phyloP scores from a whole-genome alignment of 1,284 basidiomycete genomes.

The Coniophora puteana region DNA sequence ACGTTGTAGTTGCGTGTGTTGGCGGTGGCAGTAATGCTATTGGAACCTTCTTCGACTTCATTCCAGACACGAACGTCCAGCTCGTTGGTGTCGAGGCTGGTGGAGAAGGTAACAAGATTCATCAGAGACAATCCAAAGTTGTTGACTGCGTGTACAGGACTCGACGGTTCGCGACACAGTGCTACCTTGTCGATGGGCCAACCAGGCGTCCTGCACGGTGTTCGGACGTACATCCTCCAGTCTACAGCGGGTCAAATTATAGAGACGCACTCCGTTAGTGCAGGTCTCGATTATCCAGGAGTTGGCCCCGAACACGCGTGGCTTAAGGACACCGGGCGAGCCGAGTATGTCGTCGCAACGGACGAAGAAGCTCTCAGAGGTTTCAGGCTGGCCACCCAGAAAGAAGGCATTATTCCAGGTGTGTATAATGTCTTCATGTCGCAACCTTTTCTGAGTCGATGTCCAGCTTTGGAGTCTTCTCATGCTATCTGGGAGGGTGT shows the following conservation, averaged over 20 bases:
- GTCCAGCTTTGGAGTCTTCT: constrained; percentile 84
- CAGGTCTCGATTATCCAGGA: constrained; percentile 89
- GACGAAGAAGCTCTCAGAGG: constrained; percentile 92
- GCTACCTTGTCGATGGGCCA: constrained; percentile 90
- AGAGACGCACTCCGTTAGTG: constrained; percentile 96
- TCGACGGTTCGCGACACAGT: constrained; percentile 84
- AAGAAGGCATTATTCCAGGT: constrained; percentile 98
- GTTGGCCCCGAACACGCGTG: constrained; percentile 98
- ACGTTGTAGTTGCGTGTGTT: constrained; percentile 94
- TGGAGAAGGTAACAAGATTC: constrained; percentile 68
- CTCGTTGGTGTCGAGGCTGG: constrained; percentile 95
- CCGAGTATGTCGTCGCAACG: constrained; percentile 91
- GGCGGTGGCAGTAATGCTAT: constrained; percentile 98
- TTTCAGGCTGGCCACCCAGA: constrained; percentile 88
- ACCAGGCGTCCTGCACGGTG: constrained; percentile 95
- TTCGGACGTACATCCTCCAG: constrained; percentile 93
- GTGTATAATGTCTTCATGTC: constrained; percentile 20
- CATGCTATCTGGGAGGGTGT: constrained; percentile 96
- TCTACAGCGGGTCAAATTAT: constrained; percentile 88
- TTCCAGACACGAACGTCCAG: constrained; percentile 78
- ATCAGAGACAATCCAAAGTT: not conserved
- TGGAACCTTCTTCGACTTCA: constrained; percentile 95
- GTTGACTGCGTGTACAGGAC: constrained; percentile 38
- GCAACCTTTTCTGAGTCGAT: constrained; percentile 9
- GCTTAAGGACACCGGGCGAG: constrained; percentile 92